phyloP scores from a whole-genome alignment of 768 basidiomycete species.

The Scleroderma bovista region DNA sequence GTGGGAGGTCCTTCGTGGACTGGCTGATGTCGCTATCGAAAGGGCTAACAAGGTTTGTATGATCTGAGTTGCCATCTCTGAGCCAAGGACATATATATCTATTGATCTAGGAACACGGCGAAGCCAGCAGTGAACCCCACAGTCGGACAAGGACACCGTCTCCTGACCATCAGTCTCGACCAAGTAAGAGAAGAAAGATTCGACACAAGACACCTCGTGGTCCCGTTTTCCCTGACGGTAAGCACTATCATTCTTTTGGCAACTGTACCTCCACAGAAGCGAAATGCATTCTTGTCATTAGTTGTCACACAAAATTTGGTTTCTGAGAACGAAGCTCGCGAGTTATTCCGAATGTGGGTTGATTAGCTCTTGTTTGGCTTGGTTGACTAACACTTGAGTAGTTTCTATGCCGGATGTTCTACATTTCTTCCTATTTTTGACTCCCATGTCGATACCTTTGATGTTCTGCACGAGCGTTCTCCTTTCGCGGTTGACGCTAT shows the following conservation, averaged over 20 bases:
- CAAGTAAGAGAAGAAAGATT: conserved; percentile 67
- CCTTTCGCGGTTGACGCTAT: conserved; percentile 92
- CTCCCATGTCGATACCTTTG: conserved; percentile 74
- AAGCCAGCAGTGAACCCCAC: conserved; percentile 61
- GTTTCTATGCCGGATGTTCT: conserved; percentile 91
- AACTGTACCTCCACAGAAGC: not conserved
- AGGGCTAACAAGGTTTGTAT: conserved; percentile 62
- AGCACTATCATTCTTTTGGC: conserved; percentile 2
- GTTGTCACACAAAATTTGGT: conserved; percentile 84
- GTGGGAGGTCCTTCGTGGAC: conserved; percentile 76
- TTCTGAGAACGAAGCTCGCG: conserved; percentile 75
- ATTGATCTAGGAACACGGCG: conserved; percentile 62
- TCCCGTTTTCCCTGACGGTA: conserved; percentile 77
- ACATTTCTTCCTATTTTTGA: conserved; percentile 90
- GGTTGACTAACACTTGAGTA: conserved; percentile 26
- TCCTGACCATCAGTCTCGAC: conserved; percentile 63
- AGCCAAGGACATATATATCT: conserved; percentile 8
- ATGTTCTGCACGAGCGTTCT: conserved; percentile 79
- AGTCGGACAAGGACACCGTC: conserved; percentile 72
- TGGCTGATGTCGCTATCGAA: conserved; percentile 78
- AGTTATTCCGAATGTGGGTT: conserved; percentile 74
- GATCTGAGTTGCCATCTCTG: not conserved
- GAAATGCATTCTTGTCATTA: conserved; percentile 22
- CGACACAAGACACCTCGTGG: conserved; percentile 54
- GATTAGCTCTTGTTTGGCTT: conserved; percentile 1